Percentiles rank a stretch among this genome's conserved stretches.
Evolutionary conservation across 352 stramenopile species (phyloP).

Genomic region (Pilasporangium apinafurcum): DNA sequence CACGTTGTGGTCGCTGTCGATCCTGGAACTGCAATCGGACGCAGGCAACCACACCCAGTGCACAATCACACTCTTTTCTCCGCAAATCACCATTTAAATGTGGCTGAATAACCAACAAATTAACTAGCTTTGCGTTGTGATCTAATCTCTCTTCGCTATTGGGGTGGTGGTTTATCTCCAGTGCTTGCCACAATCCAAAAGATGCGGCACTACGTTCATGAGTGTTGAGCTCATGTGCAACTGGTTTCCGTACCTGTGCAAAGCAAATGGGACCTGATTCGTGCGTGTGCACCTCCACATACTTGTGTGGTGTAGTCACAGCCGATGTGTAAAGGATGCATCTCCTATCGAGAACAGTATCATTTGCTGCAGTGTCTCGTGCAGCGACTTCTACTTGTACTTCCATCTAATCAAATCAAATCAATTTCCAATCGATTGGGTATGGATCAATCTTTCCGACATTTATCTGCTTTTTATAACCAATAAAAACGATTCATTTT

Average conservation of each 20-base stretch:
- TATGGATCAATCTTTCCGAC: too few species aligned
- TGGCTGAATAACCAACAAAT: too few species aligned
- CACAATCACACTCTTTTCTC: slow-evolving; percentile 19
- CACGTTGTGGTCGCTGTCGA: slow-evolving; percentile 20
- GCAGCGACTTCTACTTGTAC: too few species aligned
- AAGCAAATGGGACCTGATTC: slow-evolving; percentile 6
- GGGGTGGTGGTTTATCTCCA: too few species aligned
- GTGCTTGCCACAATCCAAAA: slow-evolving; percentile 20
- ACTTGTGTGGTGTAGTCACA: slow-evolving; percentile 2
- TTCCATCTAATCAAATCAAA: too few species aligned
- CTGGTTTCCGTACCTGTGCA: slow-evolving; percentile 13
- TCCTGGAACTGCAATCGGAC: slow-evolving; percentile 31
- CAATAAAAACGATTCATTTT: neutral
- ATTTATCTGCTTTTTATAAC: too few species aligned
- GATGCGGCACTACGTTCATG: slow-evolving; percentile 5
- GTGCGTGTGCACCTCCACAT: neutral
- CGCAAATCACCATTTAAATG: too few species aligned
- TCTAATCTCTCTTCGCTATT: too few species aligned
- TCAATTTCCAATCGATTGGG: too few species aligned
- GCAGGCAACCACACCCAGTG: slow-evolving; percentile 10
- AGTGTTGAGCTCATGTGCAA: slow-evolving; percentile 3
- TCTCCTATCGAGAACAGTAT: neutral
- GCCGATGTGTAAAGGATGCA: slow-evolving; percentile 19
- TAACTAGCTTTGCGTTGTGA: neutral
- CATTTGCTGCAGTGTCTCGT: neutral